Evolutionary conservation across 179 eudicot genomes (phyloP).

Genomic region (Silene vulgaris): DNA sequence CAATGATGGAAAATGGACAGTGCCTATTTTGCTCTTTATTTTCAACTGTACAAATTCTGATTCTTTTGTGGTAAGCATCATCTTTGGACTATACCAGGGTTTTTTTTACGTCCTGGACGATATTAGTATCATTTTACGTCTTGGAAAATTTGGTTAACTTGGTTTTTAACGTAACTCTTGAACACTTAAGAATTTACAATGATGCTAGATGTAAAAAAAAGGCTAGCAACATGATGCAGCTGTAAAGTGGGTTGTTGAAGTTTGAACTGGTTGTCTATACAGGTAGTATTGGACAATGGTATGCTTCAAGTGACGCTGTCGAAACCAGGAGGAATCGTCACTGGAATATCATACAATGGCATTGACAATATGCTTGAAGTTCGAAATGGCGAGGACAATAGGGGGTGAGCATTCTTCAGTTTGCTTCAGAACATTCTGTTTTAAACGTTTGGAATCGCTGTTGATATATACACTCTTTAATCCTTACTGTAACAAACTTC

Average conservation of each 20-base stretch:
- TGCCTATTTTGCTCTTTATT: no score
- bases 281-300: constrained; percentile 45
- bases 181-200: no score
- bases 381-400: constrained; percentile 36
- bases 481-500: no score
- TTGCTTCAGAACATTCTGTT: not conserved
- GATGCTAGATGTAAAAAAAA: no score
- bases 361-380: constrained; percentile 41
- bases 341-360: constrained; percentile 43
- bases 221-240: not conserved
- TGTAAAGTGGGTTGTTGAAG: not conserved
- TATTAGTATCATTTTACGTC: no score
- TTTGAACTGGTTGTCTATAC: constrained; percentile 11
- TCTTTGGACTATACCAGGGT: no score
- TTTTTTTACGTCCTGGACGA: no score
- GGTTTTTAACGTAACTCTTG: no score
- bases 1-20: no score
- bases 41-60: no score
- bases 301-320: constrained; percentile 35
- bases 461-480: not conserved
- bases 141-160: no score
- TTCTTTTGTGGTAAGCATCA: no score
- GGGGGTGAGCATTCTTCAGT: constrained; percentile 31
- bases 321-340: constrained; percentile 45
- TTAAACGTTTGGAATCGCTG: not conserved